Conservation (phyloP, 2,329 filamentous ascomycete genomes). For the Thelonectria discophora region DNA sequence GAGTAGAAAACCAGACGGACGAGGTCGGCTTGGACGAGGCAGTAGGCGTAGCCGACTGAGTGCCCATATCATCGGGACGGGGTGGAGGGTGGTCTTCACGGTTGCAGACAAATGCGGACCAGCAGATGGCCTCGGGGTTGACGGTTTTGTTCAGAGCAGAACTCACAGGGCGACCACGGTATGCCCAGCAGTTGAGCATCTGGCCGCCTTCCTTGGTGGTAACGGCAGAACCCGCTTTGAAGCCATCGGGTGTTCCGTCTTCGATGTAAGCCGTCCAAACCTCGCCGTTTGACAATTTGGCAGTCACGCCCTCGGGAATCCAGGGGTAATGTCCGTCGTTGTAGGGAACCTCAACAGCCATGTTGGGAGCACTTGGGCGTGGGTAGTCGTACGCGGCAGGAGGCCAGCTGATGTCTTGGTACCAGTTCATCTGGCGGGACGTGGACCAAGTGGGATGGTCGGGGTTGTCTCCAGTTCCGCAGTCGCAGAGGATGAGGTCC, state of each 20-base stretch:
- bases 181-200: slow-evolving; percentile 53
- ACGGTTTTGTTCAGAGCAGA: slow-evolving; percentile 51
- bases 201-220: slow-evolving; percentile 51
- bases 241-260: slow-evolving; percentile 51
- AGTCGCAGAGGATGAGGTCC: slow-evolving; percentile 53
- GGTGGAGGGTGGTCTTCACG: slow-evolving; percentile 46
- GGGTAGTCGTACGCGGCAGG: slow-evolving; percentile 46
- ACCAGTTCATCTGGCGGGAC: slow-evolving; percentile 57
- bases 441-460: slow-evolving; percentile 53
- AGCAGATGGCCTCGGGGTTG: slow-evolving; percentile 50
- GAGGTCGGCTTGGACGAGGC: slow-evolving; percentile 46
- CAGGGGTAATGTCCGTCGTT: slow-evolving; percentile 51
- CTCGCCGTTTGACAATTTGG: slow-evolving; percentile 50
- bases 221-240: slow-evolving; percentile 52
- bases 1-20: slow-evolving; percentile 44
- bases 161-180: slow-evolving; percentile 52
- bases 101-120: slow-evolving; percentile 55
- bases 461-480: slow-evolving; percentile 54
- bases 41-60: slow-evolving; percentile 47
- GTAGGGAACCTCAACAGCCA: slow-evolving; percentile 52
- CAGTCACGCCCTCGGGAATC: slow-evolving; percentile 49
- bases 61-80: slow-evolving; percentile 48
- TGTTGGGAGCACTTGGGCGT: slow-evolving; percentile 46
- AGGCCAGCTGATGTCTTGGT: slow-evolving; percentile 51
- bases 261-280: slow-evolving; percentile 55